Percentiles rank a stretch among this genome's conserved stretches.
phyloP scores from a whole-genome alignment of 106 monocot species.

The Narthecium ossifragum region DNA sequence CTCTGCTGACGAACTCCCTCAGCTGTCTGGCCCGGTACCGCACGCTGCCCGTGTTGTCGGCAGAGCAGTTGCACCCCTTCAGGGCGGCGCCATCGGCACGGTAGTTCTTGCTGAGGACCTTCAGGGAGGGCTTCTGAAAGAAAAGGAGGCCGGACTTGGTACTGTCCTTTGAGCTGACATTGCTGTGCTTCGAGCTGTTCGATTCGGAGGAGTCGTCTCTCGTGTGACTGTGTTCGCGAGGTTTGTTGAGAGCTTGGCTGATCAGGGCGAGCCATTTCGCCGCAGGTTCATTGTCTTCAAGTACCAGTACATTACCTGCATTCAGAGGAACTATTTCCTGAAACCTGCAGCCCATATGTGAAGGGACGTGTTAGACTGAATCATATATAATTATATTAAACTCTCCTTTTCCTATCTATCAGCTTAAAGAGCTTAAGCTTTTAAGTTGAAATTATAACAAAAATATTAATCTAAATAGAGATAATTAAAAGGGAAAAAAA shows the following conservation, averaged over 20 bases:
- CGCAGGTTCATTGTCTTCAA: constrained; percentile 89
- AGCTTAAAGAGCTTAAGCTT: too few relatives aligned
- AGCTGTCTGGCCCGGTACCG: constrained; percentile 32
- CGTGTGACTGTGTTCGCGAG: constrained; percentile 15
- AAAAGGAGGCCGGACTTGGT: constrained; percentile 32
- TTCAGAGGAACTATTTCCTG: constrained; percentile 98
- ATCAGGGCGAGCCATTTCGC: constrained; percentile 81
- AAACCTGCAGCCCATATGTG: too few relatives aligned
- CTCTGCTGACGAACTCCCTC: constrained; percentile 42
- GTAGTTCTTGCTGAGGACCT: constrained; percentile 56
- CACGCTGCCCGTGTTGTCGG: constrained; percentile 14
- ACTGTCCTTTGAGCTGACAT: constrained; percentile 4
- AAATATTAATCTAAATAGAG: too few relatives aligned
- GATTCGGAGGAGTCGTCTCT: not conserved
- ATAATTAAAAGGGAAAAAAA: too few relatives aligned
- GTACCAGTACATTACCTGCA: constrained; percentile 83
- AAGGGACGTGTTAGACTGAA: too few relatives aligned
- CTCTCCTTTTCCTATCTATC: too few relatives aligned
- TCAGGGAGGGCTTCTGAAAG: constrained; percentile 72
- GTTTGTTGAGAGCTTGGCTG: constrained; percentile 68
- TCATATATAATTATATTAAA: too few relatives aligned
- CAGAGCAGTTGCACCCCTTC: constrained; percentile 65
- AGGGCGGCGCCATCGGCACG: constrained; percentile 30
- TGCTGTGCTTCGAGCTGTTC: too few relatives aligned
- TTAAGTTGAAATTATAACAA: too few relatives aligned